Conservation (phyloP, 805 yeast species). For the Schwanniomyces occidentalis region DNA sequence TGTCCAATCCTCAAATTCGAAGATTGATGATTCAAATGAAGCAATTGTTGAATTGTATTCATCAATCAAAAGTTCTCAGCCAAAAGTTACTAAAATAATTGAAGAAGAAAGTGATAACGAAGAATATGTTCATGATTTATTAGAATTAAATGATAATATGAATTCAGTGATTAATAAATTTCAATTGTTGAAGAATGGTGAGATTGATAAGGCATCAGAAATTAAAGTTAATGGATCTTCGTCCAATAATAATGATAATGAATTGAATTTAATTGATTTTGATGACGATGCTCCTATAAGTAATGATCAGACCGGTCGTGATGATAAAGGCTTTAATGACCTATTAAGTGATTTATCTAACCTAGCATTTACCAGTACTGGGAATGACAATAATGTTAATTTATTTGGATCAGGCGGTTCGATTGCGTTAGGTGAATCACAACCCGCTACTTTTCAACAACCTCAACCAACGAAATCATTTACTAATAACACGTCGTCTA, state of each 20-base stretch:
- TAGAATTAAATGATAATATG: slow-evolving; percentile 73
- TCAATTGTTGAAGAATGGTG: slow-evolving; percentile 64
- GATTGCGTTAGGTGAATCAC: slow-evolving; percentile 34
- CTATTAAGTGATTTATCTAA: slow-evolving; percentile 70
- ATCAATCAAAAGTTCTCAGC: slow-evolving; percentile 79
- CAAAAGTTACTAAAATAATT: slow-evolving; percentile 80
- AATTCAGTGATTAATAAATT: slow-evolving; percentile 69
- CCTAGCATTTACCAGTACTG: slow-evolving; percentile 50
- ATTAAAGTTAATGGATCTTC: slow-evolving; percentile 34
- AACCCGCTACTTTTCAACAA: slow-evolving; percentile 16
- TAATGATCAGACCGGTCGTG: slow-evolving; percentile 24
- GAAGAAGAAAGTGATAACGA: slow-evolving; percentile 77
- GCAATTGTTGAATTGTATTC: slow-evolving; percentile 76
- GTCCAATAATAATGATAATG: slow-evolving; percentile 21
- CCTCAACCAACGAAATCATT: slow-evolving; percentile 14
- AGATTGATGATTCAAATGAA: slow-evolving; percentile 55
- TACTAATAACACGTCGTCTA: slow-evolving; percentile 7
- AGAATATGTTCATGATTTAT: slow-evolving; percentile 60
- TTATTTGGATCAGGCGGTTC: slow-evolving; percentile 56
- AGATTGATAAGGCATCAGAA: slow-evolving; percentile 52
- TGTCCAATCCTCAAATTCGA: slow-evolving; percentile 41
- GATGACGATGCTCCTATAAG: slow-evolving; percentile 42
- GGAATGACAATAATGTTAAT: slow-evolving; percentile 29
- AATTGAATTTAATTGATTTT: slow-evolving; percentile 44
- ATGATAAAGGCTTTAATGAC: slow-evolving; percentile 57